Base-by-base conservation (phyloP, 2,329 filamentous ascomycete genomes). In the Penicillium sp. region DNA sequence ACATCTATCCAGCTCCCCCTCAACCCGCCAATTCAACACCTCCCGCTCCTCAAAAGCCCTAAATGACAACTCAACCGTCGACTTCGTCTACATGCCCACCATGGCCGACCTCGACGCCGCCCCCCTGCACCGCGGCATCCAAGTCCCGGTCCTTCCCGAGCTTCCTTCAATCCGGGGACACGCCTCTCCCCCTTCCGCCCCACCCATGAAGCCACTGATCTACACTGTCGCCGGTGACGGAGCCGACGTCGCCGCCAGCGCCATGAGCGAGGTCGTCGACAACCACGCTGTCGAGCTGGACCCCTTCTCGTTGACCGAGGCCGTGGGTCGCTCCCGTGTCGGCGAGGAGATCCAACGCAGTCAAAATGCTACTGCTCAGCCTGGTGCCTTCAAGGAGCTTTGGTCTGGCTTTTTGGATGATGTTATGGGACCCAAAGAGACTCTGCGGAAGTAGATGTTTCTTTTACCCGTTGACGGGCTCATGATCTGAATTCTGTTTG, bases 21-120 rank as follows among this genome's bases (percentile, higher is more conserved):
- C 63, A 61, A 72, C 71, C 57, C 80, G 83, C 52, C 77, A 81
- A 66, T 86, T 87, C 79, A 87, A 87, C 74, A 85, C 83, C 56
- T 83, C 79, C 58, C 81, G 81, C 56, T 71, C 77, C 56, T 72
- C 79, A 49, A 85, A 85, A 67, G 72, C 81, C 27, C 76, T 81
- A 58, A 78, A 81, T 50, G 84, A 87, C 72, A 74, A 71, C 55
- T 85, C 82, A 39, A 84, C 83, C 40, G 82, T 87, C 55, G 84
- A 87, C 74, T 86, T 87, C 65, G 79, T 80, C 62, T 86, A 81
- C 73, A 75, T 87, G 61, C 84, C 84, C 34, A 75, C 76, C 51
- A 75, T 79, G 60, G 73, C 79, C 27, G 67, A 75, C 47, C 70
- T 78, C 31, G 75, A 80, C 46, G 61, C 67, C 13, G 56, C 67